Evolutionary conservation across 129 eudicot species (phyloP).

Genomic region (Ambrosia trifida): DNA sequence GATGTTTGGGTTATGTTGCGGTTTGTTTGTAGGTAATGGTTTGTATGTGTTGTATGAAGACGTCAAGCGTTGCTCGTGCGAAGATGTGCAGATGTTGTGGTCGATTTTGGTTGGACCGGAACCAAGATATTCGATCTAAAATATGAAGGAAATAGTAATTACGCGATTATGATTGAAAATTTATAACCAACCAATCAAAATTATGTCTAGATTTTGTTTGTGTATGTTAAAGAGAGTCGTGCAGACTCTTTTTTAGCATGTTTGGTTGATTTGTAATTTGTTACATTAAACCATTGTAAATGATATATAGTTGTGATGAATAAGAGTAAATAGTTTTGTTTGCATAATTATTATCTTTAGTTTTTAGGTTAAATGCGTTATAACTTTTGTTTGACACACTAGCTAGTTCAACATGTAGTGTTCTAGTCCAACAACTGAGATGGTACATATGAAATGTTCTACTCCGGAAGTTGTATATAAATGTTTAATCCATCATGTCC

Average conservation of each 20-base stretch:
- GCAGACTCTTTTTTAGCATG: background rate
- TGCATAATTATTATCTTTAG: background rate
- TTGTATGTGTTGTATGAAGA: conserved; percentile 61
- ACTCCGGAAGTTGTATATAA: too few species aligned
- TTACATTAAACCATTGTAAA: background rate
- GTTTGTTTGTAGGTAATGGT: conserved; percentile 46
- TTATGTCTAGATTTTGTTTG: background rate
- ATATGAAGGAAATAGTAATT: background rate
- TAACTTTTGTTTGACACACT: background rate
- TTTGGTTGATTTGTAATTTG: conserved; percentile 2
- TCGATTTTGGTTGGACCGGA: conserved; percentile 63
- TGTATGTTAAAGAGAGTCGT: background rate
- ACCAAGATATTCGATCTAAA: conserved; percentile 8
- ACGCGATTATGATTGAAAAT: background rate
- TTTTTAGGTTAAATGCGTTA: background rate
- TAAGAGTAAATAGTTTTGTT: background rate
- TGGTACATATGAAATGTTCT: background rate
- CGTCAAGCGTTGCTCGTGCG: conserved; percentile 69
- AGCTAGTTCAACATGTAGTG: background rate
- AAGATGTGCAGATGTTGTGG: conserved; percentile 81
- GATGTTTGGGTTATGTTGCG: background rate
- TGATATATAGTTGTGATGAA: conserved; percentile 6
- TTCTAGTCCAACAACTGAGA: background rate
- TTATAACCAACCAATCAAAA: background rate
- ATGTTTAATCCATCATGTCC: too few species aligned